These are phyloP conservation scores for Exidia glandulosa DNA, from an alignment of 768 basidiomycete genomes.

Conservation along the genomic window DNA sequence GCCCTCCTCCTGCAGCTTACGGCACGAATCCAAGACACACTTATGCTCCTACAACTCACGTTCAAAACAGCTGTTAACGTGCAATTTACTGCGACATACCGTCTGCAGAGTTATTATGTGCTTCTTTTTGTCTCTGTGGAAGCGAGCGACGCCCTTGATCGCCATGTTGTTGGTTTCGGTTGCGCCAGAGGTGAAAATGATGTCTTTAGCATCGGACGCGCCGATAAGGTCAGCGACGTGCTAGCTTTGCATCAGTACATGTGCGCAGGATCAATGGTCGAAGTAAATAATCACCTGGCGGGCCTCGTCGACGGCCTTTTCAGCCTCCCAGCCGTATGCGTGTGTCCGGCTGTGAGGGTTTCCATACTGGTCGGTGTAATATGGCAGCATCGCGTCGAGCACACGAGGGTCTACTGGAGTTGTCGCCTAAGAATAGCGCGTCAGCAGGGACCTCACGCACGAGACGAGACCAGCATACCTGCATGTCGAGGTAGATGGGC, in stretches of 20 bases:
- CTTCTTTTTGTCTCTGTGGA: conserved; percentile 85
- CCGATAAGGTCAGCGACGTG: conserved; percentile 87
- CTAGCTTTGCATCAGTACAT: conserved; percentile 26
- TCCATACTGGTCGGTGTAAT: conserved; percentile 88
- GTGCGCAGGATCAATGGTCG: background rate
- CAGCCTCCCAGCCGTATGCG: conserved; percentile 99
- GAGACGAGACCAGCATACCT: conserved; percentile 37
- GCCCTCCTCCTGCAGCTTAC: conserved; percentile 90
- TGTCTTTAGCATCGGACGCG: conserved; percentile 85
- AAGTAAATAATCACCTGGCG: conserved; percentile 49
- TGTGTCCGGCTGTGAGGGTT: conserved; percentile 98
- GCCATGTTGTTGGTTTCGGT: conserved; percentile 98
- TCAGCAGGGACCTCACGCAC: background rate
- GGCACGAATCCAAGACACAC: conserved; percentile 96
- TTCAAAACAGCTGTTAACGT: background rate
- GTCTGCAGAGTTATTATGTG: conserved; percentile 95
- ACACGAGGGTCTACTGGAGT: conserved; percentile 97
- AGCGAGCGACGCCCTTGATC: conserved; percentile 93
- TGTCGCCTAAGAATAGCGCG: conserved; percentile 54
- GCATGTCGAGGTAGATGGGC: conserved; percentile 97
- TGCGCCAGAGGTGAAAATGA: conserved; percentile 95
- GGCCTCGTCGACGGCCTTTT: conserved; percentile 85
- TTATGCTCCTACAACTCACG: conserved; percentile 71
- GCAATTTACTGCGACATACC: conserved; percentile 33
- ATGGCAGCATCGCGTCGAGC: conserved; percentile 93